These are phyloP conservation scores for Micromonas commoda DNA, from an alignment of 139 green algal species.

Conservation along the genomic window DNA sequence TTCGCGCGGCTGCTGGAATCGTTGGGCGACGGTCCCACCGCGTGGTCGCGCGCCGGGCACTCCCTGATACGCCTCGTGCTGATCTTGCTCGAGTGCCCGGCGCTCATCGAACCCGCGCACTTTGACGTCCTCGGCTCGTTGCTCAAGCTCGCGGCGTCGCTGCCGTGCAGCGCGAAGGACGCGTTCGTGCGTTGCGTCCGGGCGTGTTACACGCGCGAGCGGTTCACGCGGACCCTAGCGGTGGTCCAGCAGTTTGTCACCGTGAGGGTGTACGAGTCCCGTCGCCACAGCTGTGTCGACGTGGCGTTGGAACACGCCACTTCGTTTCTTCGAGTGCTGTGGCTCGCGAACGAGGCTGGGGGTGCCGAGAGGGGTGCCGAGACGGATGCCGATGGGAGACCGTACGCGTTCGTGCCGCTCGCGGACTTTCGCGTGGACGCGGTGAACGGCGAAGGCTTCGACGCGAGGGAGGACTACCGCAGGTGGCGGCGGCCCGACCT, in stretches of 20 bases:
- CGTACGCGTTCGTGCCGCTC: background rate
- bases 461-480: constrained; percentile 62
- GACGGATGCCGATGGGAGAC: background rate
- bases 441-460: constrained; percentile 69
- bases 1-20: too few species aligned
- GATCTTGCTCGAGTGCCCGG: too few species aligned
- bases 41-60: too few species aligned
- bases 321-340: background rate
- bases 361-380: background rate
- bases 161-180: constrained; percentile 15
- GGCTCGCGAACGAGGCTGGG: background rate
- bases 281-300: too few species aligned
- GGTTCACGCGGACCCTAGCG: constrained; percentile 18
- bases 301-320: background rate
- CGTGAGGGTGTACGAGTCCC: constrained; percentile 50
- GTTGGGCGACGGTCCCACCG: too few species aligned
- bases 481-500: constrained; percentile 37
- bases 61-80: too few species aligned
- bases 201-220: too few species aligned
- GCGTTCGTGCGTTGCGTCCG: background rate
- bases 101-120: too few species aligned
- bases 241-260: constrained; percentile 60
- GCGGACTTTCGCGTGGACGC: constrained; percentile 69
- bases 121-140: constrained; percentile 4
- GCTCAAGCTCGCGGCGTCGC: constrained; percentile 4